Percentiles rank a stretch among this genome's conserved stretches.
Evolutionary conservation across 257 asterid genomes (phyloP).

Genomic region (Anisodus acutangulus): DNA sequence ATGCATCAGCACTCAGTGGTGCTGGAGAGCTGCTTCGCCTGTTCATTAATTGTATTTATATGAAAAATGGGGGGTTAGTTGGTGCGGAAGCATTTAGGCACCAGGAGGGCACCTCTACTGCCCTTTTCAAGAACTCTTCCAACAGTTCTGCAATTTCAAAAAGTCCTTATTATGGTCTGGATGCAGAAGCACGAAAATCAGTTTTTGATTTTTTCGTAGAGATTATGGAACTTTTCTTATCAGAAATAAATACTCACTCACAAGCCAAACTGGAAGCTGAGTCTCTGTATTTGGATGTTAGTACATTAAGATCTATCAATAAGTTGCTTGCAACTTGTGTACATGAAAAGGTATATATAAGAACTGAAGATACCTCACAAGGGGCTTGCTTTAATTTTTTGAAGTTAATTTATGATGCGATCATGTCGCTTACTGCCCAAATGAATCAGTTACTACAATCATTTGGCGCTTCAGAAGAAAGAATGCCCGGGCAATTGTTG

Average conservation of each 20-base stretch:
- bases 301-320: slow-evolving; percentile 62
- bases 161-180: slow-evolving; percentile 41
- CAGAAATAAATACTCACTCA: slow-evolving; percentile 52
- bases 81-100: slow-evolving; percentile 42
- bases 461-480: slow-evolving; percentile 44
- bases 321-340: slow-evolving; percentile 58
- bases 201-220: slow-evolving; percentile 69
- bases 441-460: slow-evolving; percentile 43
- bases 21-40: slow-evolving; percentile 73
- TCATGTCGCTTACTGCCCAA: slow-evolving; percentile 60
- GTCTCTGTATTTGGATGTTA: slow-evolving; percentile 45
- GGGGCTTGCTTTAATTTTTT: slow-evolving; percentile 73
- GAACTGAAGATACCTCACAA: slow-evolving; percentile 76
- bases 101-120: slow-evolving; percentile 33
- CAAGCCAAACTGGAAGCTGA: slow-evolving; percentile 45
- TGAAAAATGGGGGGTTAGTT: slow-evolving; percentile 55
- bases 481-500: slow-evolving; percentile 47
- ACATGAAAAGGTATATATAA: slow-evolving; percentile 61
- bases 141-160: slow-evolving; percentile 36
- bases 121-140: slow-evolving; percentile 34
- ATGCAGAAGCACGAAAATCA: slow-evolving; percentile 62
- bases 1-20: slow-evolving; percentile 60
- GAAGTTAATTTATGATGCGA: slow-evolving; percentile 56
- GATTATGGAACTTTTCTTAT: slow-evolving; percentile 68
- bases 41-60: slow-evolving; percentile 61